Conservation (phyloP, 495 filamentous ascomycete genomes). For the Neurospora terricola region DNA sequence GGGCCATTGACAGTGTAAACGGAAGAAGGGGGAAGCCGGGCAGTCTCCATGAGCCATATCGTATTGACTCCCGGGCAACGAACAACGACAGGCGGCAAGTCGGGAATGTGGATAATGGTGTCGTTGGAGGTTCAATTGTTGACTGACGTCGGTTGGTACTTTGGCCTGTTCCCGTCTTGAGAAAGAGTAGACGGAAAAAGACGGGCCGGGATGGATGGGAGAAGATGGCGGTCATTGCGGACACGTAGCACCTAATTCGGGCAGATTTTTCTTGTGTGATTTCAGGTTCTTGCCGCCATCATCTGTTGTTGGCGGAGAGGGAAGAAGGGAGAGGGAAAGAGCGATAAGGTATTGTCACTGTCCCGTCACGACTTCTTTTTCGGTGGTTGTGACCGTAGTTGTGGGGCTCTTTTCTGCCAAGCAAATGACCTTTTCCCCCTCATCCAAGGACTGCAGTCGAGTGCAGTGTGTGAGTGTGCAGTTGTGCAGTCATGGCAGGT, state of each 20-base stretch:
- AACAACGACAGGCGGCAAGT: background rate
- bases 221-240: background rate
- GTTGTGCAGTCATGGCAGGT: background rate
- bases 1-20: background rate
- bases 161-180: background rate
- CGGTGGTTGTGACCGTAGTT: background rate
- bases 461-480: background rate
- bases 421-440: background rate
- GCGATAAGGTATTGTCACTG: background rate
- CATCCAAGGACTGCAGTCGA: background rate
- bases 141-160: background rate
- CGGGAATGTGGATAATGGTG: background rate
- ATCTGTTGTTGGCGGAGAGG: background rate
- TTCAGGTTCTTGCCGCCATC: background rate
- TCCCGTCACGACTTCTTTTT: background rate
- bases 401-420: background rate
- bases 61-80: background rate
- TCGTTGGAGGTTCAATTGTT: background rate
- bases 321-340: background rate
- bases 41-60: background rate
- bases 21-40: background rate
- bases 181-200: background rate
- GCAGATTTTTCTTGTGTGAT: background rate
- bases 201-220: background rate
- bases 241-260: background rate